Percentiles rank a stretch among this genome's conserved stretches.
Evolutionary conservation across 345 rosid genomes (phyloP).

Genomic region (Clausena lansium): DNA sequence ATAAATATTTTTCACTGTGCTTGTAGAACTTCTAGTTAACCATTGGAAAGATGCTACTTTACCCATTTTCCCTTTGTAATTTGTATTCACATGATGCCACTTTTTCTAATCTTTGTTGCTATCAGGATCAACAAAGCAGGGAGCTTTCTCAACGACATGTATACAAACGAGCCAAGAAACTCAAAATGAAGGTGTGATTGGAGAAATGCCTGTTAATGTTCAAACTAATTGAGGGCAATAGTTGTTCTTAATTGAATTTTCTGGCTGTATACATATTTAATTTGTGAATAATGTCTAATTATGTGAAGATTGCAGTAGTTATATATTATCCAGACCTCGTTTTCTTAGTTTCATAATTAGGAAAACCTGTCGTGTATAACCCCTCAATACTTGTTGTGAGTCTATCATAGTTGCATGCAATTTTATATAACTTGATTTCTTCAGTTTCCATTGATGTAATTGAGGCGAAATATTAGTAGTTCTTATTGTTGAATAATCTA

Average conservation of each 20-base stretch:
- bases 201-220: constrained; percentile 16
- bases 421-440: background rate
- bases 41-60: background rate
- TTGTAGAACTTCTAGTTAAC: background rate
- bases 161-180: constrained; percentile 88
- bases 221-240: background rate
- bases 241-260: background rate
- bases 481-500: background rate
- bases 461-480: background rate
- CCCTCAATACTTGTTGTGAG: background rate
- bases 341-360: background rate
- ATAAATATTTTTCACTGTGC: background rate
- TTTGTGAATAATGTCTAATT: background rate
- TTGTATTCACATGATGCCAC: background rate
- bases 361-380: background rate
- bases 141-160: constrained; percentile 94
- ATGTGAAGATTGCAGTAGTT: background rate
- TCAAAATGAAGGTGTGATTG: constrained; percentile 70
- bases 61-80: background rate
- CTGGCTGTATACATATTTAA: background rate
- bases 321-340: background rate
- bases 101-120: background rate
- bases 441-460: background rate
- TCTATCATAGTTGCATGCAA: background rate
- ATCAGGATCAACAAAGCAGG: constrained; percentile 97